Conservation (phyloP, 163 green algal species). For the Prototheca wickerhamii region DNA sequence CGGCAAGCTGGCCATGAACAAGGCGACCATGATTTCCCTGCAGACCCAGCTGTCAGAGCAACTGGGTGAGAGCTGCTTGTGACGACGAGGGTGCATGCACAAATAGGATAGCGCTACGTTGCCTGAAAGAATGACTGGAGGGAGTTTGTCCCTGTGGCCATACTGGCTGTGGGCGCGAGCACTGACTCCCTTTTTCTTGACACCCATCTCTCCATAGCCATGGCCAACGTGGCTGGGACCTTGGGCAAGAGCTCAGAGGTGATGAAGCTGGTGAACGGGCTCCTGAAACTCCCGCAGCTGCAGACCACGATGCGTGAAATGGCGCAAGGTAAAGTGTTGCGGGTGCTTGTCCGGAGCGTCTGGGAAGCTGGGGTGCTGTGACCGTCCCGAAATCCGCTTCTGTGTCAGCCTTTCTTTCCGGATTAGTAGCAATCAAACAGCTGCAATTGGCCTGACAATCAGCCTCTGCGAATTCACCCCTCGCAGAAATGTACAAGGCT, state of each 20-base stretch:
- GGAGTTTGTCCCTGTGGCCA: no score
- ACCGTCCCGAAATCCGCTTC: no score
- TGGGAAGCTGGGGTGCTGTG: no score
- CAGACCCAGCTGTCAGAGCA: constrained; percentile 77
- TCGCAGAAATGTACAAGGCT: constrained; percentile 87
- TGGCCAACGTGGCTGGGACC: constrained; percentile 62
- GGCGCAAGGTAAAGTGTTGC: constrained; percentile 53
- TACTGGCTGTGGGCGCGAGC: no score
- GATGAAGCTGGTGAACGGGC: constrained; percentile 77
- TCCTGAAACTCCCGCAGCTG: constrained; percentile 76
- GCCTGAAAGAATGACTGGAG: no score
- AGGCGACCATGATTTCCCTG: constrained; percentile 86
- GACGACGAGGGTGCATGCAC: no score
- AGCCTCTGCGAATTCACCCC: no score
- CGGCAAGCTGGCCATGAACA: constrained; percentile 72
- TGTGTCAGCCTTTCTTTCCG: no score
- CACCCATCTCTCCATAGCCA: constrained; percentile 44
- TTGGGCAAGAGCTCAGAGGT: constrained; percentile 81
- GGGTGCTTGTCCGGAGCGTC: no score
- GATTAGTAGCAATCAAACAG: no score
- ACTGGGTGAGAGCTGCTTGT: constrained; percentile 44
- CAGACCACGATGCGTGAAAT: constrained; percentile 77
- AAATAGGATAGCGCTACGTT: no score
- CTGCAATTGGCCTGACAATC: no score
- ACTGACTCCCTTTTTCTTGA: neutral